Percentiles rank a stretch among this genome's conserved stretches.
Conservation (phyloP, 441 rosid species). For the Jatropha podagrica region DNA sequence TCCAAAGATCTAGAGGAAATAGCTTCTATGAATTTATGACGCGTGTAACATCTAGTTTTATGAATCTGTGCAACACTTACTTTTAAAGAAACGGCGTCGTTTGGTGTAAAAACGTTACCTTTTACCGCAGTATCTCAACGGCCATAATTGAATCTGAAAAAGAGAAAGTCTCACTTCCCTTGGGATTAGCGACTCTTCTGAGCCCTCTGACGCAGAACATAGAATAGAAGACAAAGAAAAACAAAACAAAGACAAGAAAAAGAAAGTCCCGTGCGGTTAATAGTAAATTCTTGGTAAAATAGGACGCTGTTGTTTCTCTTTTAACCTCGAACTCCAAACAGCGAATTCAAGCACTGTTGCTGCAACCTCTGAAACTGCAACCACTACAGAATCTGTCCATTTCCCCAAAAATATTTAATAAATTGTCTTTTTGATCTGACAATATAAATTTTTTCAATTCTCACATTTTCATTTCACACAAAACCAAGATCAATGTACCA, state of each 20-base stretch:
- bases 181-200: neutral
- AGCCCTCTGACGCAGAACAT: neutral
- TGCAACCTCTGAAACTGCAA: conserved; percentile 3
- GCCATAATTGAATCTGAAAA: neutral
- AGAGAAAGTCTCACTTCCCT: neutral
- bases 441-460: neutral
- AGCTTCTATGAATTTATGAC: too few species aligned
- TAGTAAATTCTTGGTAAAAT: neutral
- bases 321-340: conserved; percentile 9
- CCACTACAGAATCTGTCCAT: conserved; percentile 1
- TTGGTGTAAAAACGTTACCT: neutral
- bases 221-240: neutral
- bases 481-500: neutral
- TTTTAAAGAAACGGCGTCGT: neutral
- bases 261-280: neutral
- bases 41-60: too few species aligned
- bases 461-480: neutral
- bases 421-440: too few species aligned
- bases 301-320: neutral
- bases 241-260: neutral
- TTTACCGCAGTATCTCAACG: neutral
- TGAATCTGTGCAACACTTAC: too few species aligned
- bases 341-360: conserved; percentile 8
- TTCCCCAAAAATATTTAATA: conserved; percentile 21
- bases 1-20: too few species aligned